Evolutionary conservation across 352 stramenopile genomes (phyloP).

Genomic region (Pythium rhizo-oryzae): DNA sequence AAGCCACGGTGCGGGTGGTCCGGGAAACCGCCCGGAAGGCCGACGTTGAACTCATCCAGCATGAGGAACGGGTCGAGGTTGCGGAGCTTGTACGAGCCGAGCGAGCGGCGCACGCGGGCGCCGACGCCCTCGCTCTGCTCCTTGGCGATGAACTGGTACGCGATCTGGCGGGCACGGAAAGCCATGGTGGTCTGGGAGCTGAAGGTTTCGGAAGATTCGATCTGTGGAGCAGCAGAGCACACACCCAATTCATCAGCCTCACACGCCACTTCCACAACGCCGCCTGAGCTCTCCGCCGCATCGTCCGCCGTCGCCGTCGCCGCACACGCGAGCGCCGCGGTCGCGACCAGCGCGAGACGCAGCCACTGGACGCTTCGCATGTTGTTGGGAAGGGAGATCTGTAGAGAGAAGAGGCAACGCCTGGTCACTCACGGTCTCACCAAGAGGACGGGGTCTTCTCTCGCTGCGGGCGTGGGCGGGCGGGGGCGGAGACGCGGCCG

Average conservation of each 20-base stretch:
- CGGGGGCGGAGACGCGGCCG: too few species aligned
- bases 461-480: too few species aligned
- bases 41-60: conserved; percentile 41
- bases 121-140: conserved; percentile 62
- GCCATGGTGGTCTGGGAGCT: too few species aligned
- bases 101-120: conserved; percentile 54
- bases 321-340: not conserved
- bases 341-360: not conserved
- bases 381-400: not conserved
- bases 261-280: not conserved
- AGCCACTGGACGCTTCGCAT: not conserved
- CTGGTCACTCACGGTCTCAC: not conserved
- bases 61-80: conserved; percentile 73
- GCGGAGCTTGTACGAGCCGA: conserved; percentile 52
- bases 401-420: not conserved
- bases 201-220: too few species aligned
- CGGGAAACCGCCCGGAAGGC: conserved; percentile 68
- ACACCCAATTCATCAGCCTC: conserved; percentile 37
- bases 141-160: conserved; percentile 54
- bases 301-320: not conserved
- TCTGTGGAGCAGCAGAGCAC: conserved; percentile 10
- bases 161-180: conserved; percentile 34
- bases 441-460: too few species aligned
- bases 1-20: conserved; percentile 88
- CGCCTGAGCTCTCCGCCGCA: not conserved